phyloP scores from a whole-genome alignment of 1,284 basidiomycete species.

The Neolentinus lepideus region DNA sequence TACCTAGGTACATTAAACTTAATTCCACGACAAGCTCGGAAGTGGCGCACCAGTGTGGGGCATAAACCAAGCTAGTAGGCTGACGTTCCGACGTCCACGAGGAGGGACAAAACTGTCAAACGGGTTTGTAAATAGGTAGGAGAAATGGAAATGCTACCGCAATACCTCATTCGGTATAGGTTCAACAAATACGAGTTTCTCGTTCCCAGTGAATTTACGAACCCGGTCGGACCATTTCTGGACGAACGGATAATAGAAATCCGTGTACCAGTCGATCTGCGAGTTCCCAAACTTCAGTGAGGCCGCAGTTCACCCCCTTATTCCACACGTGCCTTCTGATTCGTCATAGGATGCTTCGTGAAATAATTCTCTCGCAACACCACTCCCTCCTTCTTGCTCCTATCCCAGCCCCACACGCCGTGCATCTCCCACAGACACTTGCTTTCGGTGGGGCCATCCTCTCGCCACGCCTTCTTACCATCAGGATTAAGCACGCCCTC shows the following conservation, averaged over 20 bases:
- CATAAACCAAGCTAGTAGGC: slow-evolving; percentile 74
- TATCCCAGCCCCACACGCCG: slow-evolving; percentile 91
- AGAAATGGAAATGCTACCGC: background rate
- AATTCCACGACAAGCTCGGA: background rate
- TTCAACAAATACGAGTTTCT: slow-evolving; percentile 77
- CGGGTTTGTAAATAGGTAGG: background rate
- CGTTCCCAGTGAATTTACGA: slow-evolving; percentile 33
- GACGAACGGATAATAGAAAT: slow-evolving; percentile 84
- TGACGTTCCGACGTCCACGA: slow-evolving; percentile 65
- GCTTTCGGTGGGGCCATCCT: slow-evolving; percentile 63
- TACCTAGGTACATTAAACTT: slow-evolving; percentile 50
- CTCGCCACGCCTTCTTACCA: slow-evolving; percentile 59
- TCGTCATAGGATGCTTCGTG: slow-evolving; percentile 53
- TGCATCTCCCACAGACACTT: slow-evolving; percentile 87
- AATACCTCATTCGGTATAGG: slow-evolving; percentile 86
- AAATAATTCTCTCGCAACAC: slow-evolving; percentile 88
- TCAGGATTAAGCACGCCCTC: slow-evolving; percentile 50
- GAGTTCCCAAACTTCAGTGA: background rate
- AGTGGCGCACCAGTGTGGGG: slow-evolving; percentile 78
- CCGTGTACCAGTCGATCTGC: slow-evolving; percentile 76
- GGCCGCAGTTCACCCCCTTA: background rate
- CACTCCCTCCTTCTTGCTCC: slow-evolving; percentile 59
- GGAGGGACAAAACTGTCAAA: slow-evolving; percentile 61
- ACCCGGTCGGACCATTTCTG: slow-evolving; percentile 69
- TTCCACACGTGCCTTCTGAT: slow-evolving; percentile 37